Evolutionary conservation across 2,329 filamentous ascomycete genomes (phyloP).

Genomic region (Chrysosporium queenslandicum): DNA sequence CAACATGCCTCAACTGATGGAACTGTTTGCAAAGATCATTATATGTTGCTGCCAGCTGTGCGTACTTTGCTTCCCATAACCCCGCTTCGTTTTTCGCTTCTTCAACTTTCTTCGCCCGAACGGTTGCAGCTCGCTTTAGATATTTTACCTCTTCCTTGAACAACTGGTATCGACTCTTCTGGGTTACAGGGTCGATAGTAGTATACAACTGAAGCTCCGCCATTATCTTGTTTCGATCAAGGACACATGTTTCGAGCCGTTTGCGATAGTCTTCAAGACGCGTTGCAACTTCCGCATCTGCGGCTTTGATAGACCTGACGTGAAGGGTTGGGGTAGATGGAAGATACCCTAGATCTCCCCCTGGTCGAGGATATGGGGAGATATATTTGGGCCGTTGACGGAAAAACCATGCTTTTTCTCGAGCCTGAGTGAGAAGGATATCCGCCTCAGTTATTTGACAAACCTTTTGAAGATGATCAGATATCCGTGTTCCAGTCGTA

Average conservation of each 20-base stretch:
- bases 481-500: neutral
- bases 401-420: conserved; percentile 21
- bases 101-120: conserved; percentile 21
- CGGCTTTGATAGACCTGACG: conserved; percentile 23
- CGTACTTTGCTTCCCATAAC: conserved; percentile 21
- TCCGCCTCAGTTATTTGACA: conserved; percentile 20
- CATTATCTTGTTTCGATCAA: conserved; percentile 23
- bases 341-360: conserved; percentile 23
- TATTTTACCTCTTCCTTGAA: conserved; percentile 16
- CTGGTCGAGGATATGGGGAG: conserved; percentile 26
- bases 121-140: conserved; percentile 20
- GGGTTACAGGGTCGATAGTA: conserved; percentile 22
- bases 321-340: conserved; percentile 26
- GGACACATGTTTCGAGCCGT: conserved; percentile 17
- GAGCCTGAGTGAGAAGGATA: conserved; percentile 19
- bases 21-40: conserved; percentile 16
- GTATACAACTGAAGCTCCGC: conserved; percentile 21
- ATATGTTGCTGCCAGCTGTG: conserved; percentile 20
- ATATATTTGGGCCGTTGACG: conserved; percentile 20
- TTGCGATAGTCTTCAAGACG: conserved; percentile 21
- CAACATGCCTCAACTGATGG: neutral
- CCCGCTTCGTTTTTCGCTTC: conserved; percentile 23
- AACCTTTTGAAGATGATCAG: conserved; percentile 17
- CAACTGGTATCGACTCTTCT: conserved; percentile 21
- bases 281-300: conserved; percentile 19